Evolutionary conservation across 495 filamentous ascomycete species (phyloP), one percentile per base, ranked within the genome.

Genomic region (Penicillium bovifimosum): DNA sequence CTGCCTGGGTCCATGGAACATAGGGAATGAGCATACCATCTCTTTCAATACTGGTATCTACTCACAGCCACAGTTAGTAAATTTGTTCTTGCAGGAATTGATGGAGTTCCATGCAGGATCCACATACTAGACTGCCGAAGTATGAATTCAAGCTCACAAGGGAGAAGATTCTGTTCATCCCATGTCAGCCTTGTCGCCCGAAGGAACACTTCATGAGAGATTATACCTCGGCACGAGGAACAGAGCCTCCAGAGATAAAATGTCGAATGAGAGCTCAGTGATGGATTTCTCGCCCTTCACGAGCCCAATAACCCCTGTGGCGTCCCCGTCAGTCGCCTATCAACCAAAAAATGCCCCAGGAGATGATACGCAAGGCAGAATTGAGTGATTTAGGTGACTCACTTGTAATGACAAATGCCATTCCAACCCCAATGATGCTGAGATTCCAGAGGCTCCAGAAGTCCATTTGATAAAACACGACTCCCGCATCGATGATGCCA

Each of bases 381-480:
- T 62, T 17, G n/a, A 26, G 27, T 11, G 41, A 41, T 38, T 18
- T n/a, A 45, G 20, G 20, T 55, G 52, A 76, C 85, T 77, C 77
- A 91, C 90, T 77, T 28, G 84, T 64, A 24, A 86, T 67, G 29
- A 90, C 76, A 68, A 88, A 96, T 10, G 80, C 76, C 33, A 85
- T 60, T 3, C 90, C 91, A 18, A 91, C 88, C n/a, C 79, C 69
- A 26, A 96, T 92, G 56, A 96, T 95, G 34, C 81, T 82, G 50
- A 96, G 64, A 62, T 96, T 92, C 77, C 91, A 96, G 18, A 88
- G 63, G 56, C 86, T 92, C 91, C 91, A 96, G 50, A 96, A 87
- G 61, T 95, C 90, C 41, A 86, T 81, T 14, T 86, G 82, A 61
- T 95, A 96, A 65, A 96, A 91, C 27, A 88, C 69, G 14, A 86